phyloP scores from a whole-genome alignment of 2,329 filamentous ascomycete genomes.

The Macrophomina tecta region DNA sequence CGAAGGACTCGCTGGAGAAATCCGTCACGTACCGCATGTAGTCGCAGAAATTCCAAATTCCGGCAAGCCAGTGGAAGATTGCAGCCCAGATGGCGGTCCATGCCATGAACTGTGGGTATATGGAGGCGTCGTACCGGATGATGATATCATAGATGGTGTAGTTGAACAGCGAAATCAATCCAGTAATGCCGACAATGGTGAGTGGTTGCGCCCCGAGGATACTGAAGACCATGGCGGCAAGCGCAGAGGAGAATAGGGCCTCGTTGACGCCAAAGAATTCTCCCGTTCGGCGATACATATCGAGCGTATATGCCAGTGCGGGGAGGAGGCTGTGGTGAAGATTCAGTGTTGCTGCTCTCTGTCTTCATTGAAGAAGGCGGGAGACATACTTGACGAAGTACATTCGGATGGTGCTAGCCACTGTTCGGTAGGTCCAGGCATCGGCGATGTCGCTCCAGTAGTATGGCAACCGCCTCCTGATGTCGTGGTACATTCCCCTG shows the following conservation, averaged over 20 bases:
- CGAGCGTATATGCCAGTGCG: constrained; percentile 63
- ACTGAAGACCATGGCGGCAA: constrained; percentile 63
- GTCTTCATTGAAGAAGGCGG: too few relatives aligned
- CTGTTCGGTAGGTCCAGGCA: constrained; percentile 60
- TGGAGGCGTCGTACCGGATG: constrained; percentile 52
- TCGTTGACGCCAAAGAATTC: constrained; percentile 64
- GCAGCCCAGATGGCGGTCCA: constrained; percentile 65
- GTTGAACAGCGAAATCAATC: constrained; percentile 59
- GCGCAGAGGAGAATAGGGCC: constrained; percentile 59
- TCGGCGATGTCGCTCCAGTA: constrained; percentile 63
- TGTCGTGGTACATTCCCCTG: constrained; percentile 62
- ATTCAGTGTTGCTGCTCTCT: constrained; percentile 26
- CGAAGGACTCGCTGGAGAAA: constrained; percentile 61
- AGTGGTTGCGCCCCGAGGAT: constrained; percentile 59
- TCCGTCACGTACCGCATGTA: constrained; percentile 66
- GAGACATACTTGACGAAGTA: constrained; percentile 62
- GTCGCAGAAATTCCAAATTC: constrained; percentile 60
- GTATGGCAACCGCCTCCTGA: constrained; percentile 59
- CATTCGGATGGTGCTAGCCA: constrained; percentile 63
- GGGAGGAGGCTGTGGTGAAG: constrained; percentile 55
- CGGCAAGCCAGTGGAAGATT: constrained; percentile 63
- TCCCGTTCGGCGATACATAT: constrained; percentile 63
- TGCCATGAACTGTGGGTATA: constrained; percentile 62
- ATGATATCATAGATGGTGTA: constrained; percentile 67
- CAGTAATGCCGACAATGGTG: constrained; percentile 64